Conservation (phyloP, 257 asterid genomes). For the Craterostigma plantagineum region DNA sequence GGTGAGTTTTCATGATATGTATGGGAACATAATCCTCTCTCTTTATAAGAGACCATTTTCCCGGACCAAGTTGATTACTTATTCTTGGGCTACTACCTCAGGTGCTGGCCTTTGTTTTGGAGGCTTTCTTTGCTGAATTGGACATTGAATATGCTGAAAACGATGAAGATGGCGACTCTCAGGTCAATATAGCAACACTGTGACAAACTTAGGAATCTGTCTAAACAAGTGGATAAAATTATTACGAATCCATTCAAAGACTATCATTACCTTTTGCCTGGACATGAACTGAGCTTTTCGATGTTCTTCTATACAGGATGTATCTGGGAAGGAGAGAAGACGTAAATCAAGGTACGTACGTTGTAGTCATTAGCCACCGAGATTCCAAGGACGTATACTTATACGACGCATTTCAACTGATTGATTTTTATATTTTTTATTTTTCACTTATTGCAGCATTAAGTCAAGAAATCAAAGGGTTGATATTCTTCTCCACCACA, state of each 20-base stretch:
- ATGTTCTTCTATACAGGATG: constrained; percentile 28
- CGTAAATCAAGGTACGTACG: constrained; percentile 48
- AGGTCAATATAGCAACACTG: constrained; percentile 25
- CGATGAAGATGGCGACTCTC: constrained; percentile 18
- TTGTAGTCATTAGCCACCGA: constrained; percentile 7
- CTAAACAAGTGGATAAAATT: background rate
- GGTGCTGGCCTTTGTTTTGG: constrained; percentile 97
- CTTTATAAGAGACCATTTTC: background rate
- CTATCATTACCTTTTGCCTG: too few relatives aligned
- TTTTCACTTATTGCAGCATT: constrained; percentile 27
- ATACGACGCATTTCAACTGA: constrained; percentile 2
- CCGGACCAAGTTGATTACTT: background rate
- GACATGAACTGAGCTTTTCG: background rate
- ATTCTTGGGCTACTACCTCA: constrained; percentile 15
- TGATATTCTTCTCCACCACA: constrained; percentile 82
- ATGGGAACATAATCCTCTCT: background rate
- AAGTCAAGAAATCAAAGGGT: constrained; percentile 75
- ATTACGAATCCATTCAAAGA: too few relatives aligned
- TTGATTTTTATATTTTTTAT: background rate
- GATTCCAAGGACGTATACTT: background rate
- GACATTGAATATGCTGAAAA: constrained; percentile 52
- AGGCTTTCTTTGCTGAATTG: constrained; percentile 96
- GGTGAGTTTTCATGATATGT: constrained; percentile 24
- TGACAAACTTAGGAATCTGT: background rate
- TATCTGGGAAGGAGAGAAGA: constrained; percentile 18